Base-by-base conservation (phyloP, 108 stramenopile species). In the Fragilariopsis cylindrus region DNA sequence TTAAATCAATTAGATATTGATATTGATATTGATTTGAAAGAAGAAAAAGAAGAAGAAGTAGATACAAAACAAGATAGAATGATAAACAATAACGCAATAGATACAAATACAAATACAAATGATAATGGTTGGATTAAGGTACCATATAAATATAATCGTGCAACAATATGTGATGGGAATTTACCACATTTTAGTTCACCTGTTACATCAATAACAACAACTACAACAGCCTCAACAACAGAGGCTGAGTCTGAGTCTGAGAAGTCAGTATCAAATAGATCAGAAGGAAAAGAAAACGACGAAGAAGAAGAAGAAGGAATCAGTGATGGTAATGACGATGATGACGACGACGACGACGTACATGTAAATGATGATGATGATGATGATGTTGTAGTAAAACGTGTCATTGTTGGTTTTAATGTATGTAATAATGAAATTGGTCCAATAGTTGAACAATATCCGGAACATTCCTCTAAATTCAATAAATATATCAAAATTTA, bases 321-420 rank as follows among this genome's bases (percentile, higher is more conserved):
- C 30, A 0, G 0, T 30, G 30, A 30, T 30, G 30, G 30, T 30
- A 30, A 30, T 0, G 30, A 2, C 30, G 2, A 30, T 2, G 30
- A 30, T 2, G 30, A 30, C 30, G 1, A 21, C 21, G 30, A 30
- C 30, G 30, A 30, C 30, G 30, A 30, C 30, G 30, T 30, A 30
- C 30, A 30, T 30, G 2, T 30, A 30, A 30, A 30, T 30, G 30
- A 30, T 30, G 30, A 30, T 30, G 21, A 21, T 21, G 21, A 30
- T 30, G 21, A 30, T 30, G 30, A 0, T 2, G 30, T 30, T 2
- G 30, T 30, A 30, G 6, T 40, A 0, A 30, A 41, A 13, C 60
- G 60, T 9, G 60, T 62, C 41, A 62, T 62, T 62, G 60, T 62
- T 12, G 60, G 60, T 7, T 62, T 62, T 13, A 62, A 62, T 21